phyloP scores from a whole-genome alignment of 2,329 filamentous ascomycete genomes.

The Fusarium annulatum region DNA sequence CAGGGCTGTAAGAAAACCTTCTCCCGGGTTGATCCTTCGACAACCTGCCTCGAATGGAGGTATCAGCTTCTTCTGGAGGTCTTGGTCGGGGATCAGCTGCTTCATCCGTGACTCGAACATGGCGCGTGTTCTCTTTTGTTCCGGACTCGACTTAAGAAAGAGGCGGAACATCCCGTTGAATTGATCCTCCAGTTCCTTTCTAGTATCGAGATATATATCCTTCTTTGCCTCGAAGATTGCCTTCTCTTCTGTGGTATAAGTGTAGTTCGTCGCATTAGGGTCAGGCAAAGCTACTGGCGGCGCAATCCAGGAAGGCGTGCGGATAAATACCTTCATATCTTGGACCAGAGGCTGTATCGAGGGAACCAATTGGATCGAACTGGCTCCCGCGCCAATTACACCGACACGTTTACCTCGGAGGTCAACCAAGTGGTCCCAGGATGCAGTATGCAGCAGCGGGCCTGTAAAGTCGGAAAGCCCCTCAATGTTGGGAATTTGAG shows the following conservation, averaged over 20 bases:
- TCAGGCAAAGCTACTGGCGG: constrained; percentile 39
- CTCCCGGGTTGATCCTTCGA: constrained; percentile 62
- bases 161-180: constrained; percentile 60
- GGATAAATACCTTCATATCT: constrained; percentile 61
- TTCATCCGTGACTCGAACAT: constrained; percentile 43
- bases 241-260: constrained; percentile 54
- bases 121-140: constrained; percentile 55
- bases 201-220: constrained; percentile 51
- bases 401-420: constrained; percentile 54
- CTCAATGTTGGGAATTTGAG: constrained; percentile 62
- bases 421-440: constrained; percentile 59
- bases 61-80: constrained; percentile 63
- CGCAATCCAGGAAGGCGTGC: constrained; percentile 62
- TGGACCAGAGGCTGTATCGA: constrained; percentile 55
- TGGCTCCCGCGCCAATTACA: constrained; percentile 55
- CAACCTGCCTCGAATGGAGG: constrained; percentile 62
- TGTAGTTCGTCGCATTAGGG: constrained; percentile 56
- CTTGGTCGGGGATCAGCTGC: constrained; percentile 50
- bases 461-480: constrained; percentile 60
- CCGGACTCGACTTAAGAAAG: constrained; percentile 55
- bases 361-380: constrained; percentile 60
- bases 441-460: constrained; percentile 63
- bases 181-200: constrained; percentile 56
- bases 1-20: constrained; percentile 60
- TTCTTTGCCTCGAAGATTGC: constrained; percentile 55